A percentile compares a stretch with the other conserved stretches of the same genome.
These are phyloP conservation scores for Thermoascus crustaceus DNA, from an alignment of 2,329 filamentous ascomycete genomes.

Conservation along the genomic window DNA sequence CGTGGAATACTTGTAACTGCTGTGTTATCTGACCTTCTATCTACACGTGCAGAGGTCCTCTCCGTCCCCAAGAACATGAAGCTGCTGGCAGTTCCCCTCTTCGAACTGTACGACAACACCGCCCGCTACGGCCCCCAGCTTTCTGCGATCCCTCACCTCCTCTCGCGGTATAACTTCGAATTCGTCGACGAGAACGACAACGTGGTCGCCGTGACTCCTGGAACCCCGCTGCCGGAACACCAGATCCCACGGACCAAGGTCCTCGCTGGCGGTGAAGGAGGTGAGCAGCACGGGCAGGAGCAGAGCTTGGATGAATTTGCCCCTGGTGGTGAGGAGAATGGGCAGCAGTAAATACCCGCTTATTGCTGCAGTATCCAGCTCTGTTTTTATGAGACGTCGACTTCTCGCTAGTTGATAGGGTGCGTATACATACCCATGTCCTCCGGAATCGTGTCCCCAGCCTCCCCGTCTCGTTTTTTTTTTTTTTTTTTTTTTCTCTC, in stretches of 20 bases:
- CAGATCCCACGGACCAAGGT: constrained; percentile 58
- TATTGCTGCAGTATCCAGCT: too few species aligned
- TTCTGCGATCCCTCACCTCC: constrained; percentile 87
- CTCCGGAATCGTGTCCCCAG: too few species aligned
- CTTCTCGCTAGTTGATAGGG: too few species aligned
- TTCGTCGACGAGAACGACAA: constrained; percentile 91
- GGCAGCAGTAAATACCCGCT: too few species aligned
- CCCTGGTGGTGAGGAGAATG: constrained; percentile 16
- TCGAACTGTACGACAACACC: constrained; percentile 97
- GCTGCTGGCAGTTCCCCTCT: constrained; percentile 87
- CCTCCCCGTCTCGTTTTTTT: too few species aligned
- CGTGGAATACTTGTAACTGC: neutral
- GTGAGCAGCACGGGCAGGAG: constrained; percentile 21
- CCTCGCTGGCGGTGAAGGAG: constrained; percentile 46
- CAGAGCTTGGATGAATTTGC: constrained; percentile 21
- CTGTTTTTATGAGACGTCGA: too few species aligned
- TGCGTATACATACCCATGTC: too few species aligned
- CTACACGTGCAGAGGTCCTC: constrained; percentile 62
- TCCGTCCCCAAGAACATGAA: constrained; percentile 99
- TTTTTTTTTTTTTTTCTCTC: too few species aligned
- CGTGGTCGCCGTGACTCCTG: constrained; percentile 76
- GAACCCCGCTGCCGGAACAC: constrained; percentile 51
- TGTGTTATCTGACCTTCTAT: neutral
- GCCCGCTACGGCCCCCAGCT: constrained; percentile 90
- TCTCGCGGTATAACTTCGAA: constrained; percentile 95